Conservation (phyloP, 2,329 filamentous ascomycete species). For the Paecilomyces dactylethromorphus region DNA sequence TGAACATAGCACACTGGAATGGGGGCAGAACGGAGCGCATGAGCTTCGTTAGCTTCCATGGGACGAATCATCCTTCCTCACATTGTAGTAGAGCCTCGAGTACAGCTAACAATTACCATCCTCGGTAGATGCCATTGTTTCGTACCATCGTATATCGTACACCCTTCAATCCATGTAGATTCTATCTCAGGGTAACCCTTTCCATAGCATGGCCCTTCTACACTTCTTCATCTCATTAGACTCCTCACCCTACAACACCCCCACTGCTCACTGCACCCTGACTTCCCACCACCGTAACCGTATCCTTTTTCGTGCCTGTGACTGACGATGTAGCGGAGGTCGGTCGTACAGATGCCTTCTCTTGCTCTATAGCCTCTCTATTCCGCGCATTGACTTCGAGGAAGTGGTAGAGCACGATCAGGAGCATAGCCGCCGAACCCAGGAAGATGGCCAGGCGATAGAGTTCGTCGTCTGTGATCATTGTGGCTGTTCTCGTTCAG, state of each 20-base stretch:
- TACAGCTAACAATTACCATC: neutral
- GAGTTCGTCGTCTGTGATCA: conserved; percentile 92
- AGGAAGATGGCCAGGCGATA: conserved; percentile 91
- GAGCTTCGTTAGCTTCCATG: neutral
- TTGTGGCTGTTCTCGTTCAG: conserved; percentile 40
- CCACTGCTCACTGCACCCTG: neutral
- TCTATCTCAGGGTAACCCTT: too few relatives aligned
- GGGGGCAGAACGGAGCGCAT: neutral
- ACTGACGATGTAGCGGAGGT: neutral
- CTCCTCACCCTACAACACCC: neutral
- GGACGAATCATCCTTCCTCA: neutral
- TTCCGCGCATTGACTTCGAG: conserved; percentile 85
- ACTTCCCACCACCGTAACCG: neutral
- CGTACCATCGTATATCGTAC: neutral
- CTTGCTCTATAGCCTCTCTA: conserved; percentile 18
- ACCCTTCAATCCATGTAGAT: neutral
- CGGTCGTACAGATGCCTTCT: neutral
- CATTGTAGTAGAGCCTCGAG: too few relatives aligned
- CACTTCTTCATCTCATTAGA: neutral
- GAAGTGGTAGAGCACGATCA: conserved; percentile 94
- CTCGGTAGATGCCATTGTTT: neutral
- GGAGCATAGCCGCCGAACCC: conserved; percentile 78
- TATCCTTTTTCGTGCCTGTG: conserved; percentile 1
- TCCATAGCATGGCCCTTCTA: too few relatives aligned
- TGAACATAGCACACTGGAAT: neutral